phyloP scores from a whole-genome alignment of 306 rosid genomes.

The Castanea sativa region DNA sequence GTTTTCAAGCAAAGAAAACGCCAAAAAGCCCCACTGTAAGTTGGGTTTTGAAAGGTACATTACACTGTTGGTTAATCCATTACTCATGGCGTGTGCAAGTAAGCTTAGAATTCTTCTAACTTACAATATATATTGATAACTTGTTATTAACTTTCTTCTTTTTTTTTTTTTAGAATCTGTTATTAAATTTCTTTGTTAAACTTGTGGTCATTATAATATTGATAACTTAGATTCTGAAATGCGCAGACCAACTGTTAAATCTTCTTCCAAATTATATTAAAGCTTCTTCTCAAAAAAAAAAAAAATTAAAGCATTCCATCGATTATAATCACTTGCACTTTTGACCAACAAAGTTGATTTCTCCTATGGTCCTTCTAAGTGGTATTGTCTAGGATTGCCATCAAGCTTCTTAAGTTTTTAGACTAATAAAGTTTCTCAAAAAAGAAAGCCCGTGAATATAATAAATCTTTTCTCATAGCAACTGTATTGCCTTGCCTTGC shows the following conservation, averaged over 20 bases:
- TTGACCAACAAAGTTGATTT: background rate
- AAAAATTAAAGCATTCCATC: background rate
- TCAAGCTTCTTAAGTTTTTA: background rate
- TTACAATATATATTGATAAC: too few relatives aligned
- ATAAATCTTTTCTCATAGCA: too few relatives aligned
- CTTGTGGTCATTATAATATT: background rate
- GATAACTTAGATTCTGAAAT: background rate
- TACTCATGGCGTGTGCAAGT: too few relatives aligned
- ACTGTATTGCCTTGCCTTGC: too few relatives aligned
- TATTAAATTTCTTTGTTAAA: too few relatives aligned
- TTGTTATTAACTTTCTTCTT: too few relatives aligned
- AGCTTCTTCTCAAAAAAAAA: background rate
- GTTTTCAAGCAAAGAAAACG: too few relatives aligned
- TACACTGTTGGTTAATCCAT: too few relatives aligned
- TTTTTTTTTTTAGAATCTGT: too few relatives aligned
- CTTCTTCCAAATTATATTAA: background rate
- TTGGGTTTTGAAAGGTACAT: too few relatives aligned
- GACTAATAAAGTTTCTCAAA: background rate
- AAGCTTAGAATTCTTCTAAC: too few relatives aligned
- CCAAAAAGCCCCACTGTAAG: too few relatives aligned
- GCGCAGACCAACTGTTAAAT: constrained; percentile 10
- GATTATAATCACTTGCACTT: background rate
- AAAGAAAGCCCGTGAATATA: background rate
- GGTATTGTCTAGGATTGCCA: background rate
- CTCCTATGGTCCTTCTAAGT: background rate